A percentile compares a stretch with the other conserved stretches of the same genome.
phyloP scores from a whole-genome alignment of 176 grass and related monocot genomes.

The Hyparrhenia diplandra region DNA sequence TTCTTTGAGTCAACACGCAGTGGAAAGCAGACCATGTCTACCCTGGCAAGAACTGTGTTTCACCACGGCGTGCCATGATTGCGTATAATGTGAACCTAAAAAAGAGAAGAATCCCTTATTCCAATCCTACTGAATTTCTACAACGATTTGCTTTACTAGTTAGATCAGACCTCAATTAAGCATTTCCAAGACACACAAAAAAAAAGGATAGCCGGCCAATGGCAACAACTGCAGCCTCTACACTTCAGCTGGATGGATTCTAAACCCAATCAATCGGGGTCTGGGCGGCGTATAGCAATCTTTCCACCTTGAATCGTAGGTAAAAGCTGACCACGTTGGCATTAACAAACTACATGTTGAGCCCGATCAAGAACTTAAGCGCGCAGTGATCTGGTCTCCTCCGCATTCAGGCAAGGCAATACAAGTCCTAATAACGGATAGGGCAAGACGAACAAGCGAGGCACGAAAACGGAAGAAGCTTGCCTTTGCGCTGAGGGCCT shows the following conservation, averaged over 20 bases:
- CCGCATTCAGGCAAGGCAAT: background rate
- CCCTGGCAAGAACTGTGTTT: background rate
- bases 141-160: background rate
- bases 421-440: background rate
- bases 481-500: constrained; percentile 70
- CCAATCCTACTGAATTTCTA: background rate
- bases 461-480: background rate
- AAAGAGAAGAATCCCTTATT: background rate
- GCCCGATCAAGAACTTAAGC: background rate
- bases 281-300: background rate
- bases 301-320: background rate
- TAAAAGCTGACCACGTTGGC: background rate
- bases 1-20: background rate
- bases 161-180: background rate
- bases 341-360: background rate
- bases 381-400: background rate
- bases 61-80: background rate
- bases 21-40: background rate
- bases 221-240: background rate
- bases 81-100: background rate
- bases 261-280: background rate
- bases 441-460: background rate
- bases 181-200: background rate
- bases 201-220: background rate
- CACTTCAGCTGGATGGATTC: background rate